Evolutionary conservation across 179 eudicot genomes (phyloP).

Genomic region (Beta lomatogona): DNA sequence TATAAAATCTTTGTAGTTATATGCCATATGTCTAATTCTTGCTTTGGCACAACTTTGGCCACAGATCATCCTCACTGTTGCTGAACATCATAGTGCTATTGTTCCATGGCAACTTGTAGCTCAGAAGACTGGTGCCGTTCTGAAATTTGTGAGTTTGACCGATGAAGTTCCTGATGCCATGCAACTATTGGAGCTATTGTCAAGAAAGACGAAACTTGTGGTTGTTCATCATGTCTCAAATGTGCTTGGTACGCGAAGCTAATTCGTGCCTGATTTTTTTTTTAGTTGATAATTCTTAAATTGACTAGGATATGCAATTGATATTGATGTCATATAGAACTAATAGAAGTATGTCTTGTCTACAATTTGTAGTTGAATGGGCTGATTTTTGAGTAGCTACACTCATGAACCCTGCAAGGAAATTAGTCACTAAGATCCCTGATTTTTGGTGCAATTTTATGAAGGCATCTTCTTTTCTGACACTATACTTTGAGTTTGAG

Average conservation of each 20-base stretch:
- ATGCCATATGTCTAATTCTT: conserved; percentile 4
- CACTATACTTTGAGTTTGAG: background rate
- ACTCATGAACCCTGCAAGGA: background rate
- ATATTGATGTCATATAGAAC: no score
- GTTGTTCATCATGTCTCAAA: conserved; percentile 91
- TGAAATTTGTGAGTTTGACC: conserved; percentile 71
- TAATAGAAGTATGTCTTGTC: background rate
- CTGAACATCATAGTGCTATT: conserved; percentile 96
- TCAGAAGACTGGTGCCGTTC: conserved; percentile 81
- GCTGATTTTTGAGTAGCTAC: background rate
- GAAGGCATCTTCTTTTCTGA: background rate
- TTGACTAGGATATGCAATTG: conserved; percentile 1
- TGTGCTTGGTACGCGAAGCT: conserved; percentile 63
- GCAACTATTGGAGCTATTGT: conserved; percentile 54
- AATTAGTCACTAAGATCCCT: background rate
- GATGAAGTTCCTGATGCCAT: conserved; percentile 76
- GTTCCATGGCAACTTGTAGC: conserved; percentile 97
- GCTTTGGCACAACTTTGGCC: conserved; percentile 8
- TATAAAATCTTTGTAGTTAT: background rate
- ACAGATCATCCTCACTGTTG: conserved; percentile 80
- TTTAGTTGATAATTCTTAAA: background rate
- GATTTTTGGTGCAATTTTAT: background rate
- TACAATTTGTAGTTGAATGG: background rate
- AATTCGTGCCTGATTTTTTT: background rate
- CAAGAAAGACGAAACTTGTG: conserved; percentile 78